Conservation (phyloP, 495 filamentous ascomycete species). For the Trichoderma gamsii region DNA sequence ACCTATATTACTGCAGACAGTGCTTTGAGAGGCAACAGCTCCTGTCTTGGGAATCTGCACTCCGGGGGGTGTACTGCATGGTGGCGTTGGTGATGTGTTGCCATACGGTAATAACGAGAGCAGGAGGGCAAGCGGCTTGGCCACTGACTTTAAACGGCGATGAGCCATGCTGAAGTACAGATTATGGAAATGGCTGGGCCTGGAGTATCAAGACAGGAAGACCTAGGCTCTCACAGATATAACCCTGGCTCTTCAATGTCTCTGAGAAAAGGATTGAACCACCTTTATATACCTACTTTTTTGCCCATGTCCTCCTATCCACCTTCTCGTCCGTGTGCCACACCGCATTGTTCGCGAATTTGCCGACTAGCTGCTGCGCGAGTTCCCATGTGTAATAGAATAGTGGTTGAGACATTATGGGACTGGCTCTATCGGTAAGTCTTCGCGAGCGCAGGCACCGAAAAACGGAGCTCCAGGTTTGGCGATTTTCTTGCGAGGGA, state of each 20-base stretch:
- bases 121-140: not conserved
- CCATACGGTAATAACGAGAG: not conserved
- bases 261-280: not conserved
- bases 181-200: not conserved
- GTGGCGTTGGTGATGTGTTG: not conserved
- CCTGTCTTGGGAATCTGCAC: slow-evolving; percentile 36
- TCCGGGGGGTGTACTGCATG: slow-evolving; percentile 1
- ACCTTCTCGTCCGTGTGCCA: not conserved
- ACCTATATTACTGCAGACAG: slow-evolving; percentile 63
- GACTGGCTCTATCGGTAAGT: not conserved
- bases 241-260: not conserved
- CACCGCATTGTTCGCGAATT: not conserved
- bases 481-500: not conserved
- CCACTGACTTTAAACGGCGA: not conserved
- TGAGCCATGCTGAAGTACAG: not conserved
- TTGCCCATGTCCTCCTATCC: not conserved
- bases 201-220: not conserved
- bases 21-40: slow-evolving; percentile 66
- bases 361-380: not conserved
- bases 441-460: not conserved
- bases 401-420: not conserved
- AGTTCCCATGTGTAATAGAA: not conserved
- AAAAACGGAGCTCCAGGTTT: not conserved
- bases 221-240: not conserved
- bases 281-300: not conserved